Percentiles rank a stretch among this genome's conserved stretches.
phyloP scores from a whole-genome alignment of 169 alveolate species.

The Plasmodium gonderi region DNA sequence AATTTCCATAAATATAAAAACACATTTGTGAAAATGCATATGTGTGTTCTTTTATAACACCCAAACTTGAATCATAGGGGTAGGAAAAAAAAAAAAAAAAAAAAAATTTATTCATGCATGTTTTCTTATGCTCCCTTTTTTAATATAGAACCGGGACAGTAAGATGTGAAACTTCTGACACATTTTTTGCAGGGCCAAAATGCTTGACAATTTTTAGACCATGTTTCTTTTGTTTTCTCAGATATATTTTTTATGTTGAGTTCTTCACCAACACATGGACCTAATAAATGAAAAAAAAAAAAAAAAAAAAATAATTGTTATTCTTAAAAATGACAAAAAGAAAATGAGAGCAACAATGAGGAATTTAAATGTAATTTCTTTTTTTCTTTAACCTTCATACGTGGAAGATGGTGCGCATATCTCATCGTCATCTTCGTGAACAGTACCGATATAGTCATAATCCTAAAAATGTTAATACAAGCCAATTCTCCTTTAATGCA shows the following conservation, averaged over 20 bases:
- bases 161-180: constrained; percentile 77
- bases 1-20: background rate
- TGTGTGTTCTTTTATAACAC: background rate
- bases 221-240: constrained; percentile 76
- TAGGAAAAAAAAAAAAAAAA: background rate
- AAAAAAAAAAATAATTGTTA: background rate
- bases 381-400: constrained; percentile 50
- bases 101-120: background rate
- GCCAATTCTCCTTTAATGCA: background rate
- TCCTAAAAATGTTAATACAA: constrained; percentile 15
- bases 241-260: constrained; percentile 77
- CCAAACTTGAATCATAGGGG: too few species aligned
- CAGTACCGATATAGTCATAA: constrained; percentile 43
- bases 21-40: background rate
- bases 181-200: constrained; percentile 86
- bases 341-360: background rate
- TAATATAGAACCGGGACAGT: constrained; percentile 80
- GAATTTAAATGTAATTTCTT: background rate
- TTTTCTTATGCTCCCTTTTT: background rate
- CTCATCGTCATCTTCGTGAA: constrained; percentile 35
- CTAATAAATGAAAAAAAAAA: constrained; percentile 22
- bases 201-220: constrained; percentile 81
- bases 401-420: constrained; percentile 71
- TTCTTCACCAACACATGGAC: constrained; percentile 85
- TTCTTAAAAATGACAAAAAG: background rate